Base-by-base conservation (phyloP, 192 early-diverging fungal genomes). In the Chytriomyces confervae region DNA sequence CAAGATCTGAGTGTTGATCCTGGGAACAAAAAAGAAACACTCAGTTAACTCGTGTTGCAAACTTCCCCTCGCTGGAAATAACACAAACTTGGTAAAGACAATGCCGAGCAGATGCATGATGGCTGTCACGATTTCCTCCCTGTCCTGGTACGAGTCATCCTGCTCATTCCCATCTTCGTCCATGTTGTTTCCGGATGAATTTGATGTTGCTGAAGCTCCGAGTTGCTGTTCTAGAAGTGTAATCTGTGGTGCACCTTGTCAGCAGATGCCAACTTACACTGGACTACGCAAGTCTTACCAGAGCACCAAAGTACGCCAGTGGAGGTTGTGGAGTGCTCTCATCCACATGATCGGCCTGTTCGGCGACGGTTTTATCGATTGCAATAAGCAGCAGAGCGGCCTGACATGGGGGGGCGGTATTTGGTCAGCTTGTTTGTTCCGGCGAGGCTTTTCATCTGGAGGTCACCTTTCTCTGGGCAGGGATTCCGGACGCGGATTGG, bases 231-330 rank as follows among this genome's bases (percentile, higher is more conserved):
- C 88, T 69, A 93, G 74, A 10, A 94, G 84, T n/a, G 90, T 91
- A 79, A 91, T 82, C 68, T 82, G 64, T n/a, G 16, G 44, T 2
- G 63, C 8, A 45, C 50, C 50, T 27, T 27, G 63, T 29, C 23
- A n/a, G 46, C 5, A n/a, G 24, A 29, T 5, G 36, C 5, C 78
- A 23, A 11, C 46, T 16, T 66, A 74, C 36, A 29, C 3, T 6
- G 27, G 67, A 8, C 2, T 53, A 29, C 46, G 45, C 29, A 27
- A 18, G 7, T 47, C 64, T 81, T 86, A 93, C 90, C 79, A 98
- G 84, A 27, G 93, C 91, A 16, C 91, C 94, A 91, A 97, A 97
- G 82, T 98, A 98, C 27, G 94, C 92, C 36, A 93, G 87, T 6
- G 96, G 93, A 44, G 87, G 89, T 46, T 90, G 84, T 44, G 85